Evolutionary conservation across 345 rosid genomes (phyloP).

Genomic region (Eucalyptus cloeziana): DNA sequence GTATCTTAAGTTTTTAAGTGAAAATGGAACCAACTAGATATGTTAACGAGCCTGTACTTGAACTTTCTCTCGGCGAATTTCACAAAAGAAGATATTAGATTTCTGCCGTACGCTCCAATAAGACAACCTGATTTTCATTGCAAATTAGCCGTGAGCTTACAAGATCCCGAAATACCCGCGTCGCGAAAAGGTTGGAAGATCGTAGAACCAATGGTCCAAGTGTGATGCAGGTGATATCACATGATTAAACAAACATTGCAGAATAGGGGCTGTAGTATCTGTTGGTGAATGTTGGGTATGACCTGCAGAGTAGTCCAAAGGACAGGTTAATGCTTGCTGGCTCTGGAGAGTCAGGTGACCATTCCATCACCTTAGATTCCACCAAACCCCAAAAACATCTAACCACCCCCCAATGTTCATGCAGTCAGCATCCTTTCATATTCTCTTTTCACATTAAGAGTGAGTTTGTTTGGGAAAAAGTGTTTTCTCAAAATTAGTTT

Average conservation of each 20-base stretch:
- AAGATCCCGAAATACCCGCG: rapidly evolving
- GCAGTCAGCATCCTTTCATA: not conserved
- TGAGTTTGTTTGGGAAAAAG: too few species aligned
- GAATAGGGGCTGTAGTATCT: not conserved
- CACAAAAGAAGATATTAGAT: too few species aligned
- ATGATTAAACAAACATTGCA: not conserved
- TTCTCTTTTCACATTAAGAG: not conserved
- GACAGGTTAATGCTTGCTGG: not conserved
- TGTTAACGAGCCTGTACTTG: too few species aligned
- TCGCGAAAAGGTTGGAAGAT: not conserved
- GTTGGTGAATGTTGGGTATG: not conserved
- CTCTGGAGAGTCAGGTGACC: not conserved
- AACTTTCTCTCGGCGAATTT: rapidly evolving
- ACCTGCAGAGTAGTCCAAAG: not conserved
- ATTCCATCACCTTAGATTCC: not conserved
- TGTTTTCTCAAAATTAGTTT: too few species aligned
- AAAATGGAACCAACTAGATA: rapidly evolving
- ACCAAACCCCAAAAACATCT: not conserved
- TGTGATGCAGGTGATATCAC: not conserved
- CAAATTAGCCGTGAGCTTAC: not conserved
- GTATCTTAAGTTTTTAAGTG: too few species aligned
- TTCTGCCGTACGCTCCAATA: rapidly evolving
- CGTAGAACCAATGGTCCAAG: not conserved
- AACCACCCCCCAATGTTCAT: not conserved
- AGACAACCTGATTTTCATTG: not conserved